Evolutionary conservation across 345 rosid genomes (phyloP).

Genomic region (Nephelium lappaceum): DNA sequence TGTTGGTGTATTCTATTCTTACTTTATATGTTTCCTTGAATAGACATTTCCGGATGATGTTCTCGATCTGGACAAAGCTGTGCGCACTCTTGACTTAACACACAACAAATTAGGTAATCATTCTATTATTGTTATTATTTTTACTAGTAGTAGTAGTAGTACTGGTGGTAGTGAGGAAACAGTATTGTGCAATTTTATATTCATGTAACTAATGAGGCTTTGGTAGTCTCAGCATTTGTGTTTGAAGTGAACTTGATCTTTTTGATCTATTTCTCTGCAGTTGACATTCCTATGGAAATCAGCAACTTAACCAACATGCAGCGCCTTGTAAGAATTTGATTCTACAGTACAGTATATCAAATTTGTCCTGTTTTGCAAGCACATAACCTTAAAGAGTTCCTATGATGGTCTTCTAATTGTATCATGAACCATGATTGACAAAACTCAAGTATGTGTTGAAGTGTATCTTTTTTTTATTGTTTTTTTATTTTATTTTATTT

Average conservation of each 20-base stretch:
- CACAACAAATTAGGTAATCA: conserved; percentile 77
- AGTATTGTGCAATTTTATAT: not conserved
- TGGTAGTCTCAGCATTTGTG: conserved; percentile 3
- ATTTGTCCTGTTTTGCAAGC: not conserved
- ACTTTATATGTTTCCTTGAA: conserved; percentile 32
- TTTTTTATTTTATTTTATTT: not conserved
- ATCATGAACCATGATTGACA: not conserved
- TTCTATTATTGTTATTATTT: not conserved
- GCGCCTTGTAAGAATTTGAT: conserved; percentile 65
- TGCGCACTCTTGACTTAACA: conserved; percentile 88
- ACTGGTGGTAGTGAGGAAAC: not conserved
- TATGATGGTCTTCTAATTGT: conserved; percentile 2
- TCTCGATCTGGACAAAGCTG: conserved; percentile 67
- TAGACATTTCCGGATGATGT: conserved; percentile 88
- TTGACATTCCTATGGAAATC: conserved; percentile 78
- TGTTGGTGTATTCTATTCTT: not conserved
- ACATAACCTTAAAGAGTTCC: not conserved
- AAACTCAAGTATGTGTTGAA: conserved; percentile 5
- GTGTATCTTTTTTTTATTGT: conserved; percentile 14
- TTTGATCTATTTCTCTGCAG: conserved; percentile 50
- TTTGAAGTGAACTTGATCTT: not conserved
- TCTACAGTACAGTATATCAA: not conserved
- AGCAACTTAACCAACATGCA: conserved; percentile 82
- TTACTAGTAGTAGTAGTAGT: not conserved
- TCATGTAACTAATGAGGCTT: not conserved